phyloP scores from a whole-genome alignment of 2,329 filamentous ascomycete genomes.

The Colletotrichum sp. region DNA sequence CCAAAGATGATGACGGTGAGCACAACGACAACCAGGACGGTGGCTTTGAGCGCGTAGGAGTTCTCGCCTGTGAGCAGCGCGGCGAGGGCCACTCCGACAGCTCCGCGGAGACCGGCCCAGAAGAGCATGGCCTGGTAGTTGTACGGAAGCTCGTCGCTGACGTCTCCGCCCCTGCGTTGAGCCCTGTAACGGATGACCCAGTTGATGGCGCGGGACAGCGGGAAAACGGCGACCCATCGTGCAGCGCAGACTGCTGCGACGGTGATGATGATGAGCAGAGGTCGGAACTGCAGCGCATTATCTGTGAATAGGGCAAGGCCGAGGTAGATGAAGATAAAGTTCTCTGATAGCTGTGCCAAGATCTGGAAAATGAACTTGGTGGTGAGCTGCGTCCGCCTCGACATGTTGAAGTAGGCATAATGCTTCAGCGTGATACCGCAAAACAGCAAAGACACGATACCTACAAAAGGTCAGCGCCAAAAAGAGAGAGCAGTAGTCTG shows the following conservation, averaged over 20 bases:
- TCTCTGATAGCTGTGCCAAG: slow-evolving; percentile 92
- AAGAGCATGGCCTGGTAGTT: slow-evolving; percentile 99
- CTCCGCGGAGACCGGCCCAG: slow-evolving; percentile 94
- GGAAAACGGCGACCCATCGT: slow-evolving; percentile 93
- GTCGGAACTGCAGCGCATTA: slow-evolving; percentile 85
- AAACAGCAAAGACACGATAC: slow-evolving; percentile 95
- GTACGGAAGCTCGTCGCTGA: slow-evolving; percentile 87
- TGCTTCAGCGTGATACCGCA: slow-evolving; percentile 98
- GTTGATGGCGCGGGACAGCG: slow-evolving; percentile 87
- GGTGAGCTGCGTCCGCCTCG: slow-evolving; percentile 91
- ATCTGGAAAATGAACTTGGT: slow-evolving; percentile 98
- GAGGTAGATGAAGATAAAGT: slow-evolving; percentile 99
- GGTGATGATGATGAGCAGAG: slow-evolving; percentile 92
- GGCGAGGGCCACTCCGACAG: slow-evolving; percentile 92
- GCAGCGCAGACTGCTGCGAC: slow-evolving; percentile 91
- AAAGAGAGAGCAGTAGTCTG: not conserved
- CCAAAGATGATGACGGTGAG: slow-evolving; percentile 99
- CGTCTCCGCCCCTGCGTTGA: slow-evolving; percentile 72
- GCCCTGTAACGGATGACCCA: slow-evolving; percentile 90
- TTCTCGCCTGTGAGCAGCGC: slow-evolving; percentile 86
- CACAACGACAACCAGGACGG: slow-evolving; percentile 96
- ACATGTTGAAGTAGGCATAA: slow-evolving; percentile 99
- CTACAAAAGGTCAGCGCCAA: slow-evolving; percentile 45
- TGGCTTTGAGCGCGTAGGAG: slow-evolving; percentile 83
- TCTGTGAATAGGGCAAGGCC: slow-evolving; percentile 95